Evolutionary conservation across 2,329 filamentous ascomycete species (phyloP).

Genomic region (Colletotrichum siamense): DNA sequence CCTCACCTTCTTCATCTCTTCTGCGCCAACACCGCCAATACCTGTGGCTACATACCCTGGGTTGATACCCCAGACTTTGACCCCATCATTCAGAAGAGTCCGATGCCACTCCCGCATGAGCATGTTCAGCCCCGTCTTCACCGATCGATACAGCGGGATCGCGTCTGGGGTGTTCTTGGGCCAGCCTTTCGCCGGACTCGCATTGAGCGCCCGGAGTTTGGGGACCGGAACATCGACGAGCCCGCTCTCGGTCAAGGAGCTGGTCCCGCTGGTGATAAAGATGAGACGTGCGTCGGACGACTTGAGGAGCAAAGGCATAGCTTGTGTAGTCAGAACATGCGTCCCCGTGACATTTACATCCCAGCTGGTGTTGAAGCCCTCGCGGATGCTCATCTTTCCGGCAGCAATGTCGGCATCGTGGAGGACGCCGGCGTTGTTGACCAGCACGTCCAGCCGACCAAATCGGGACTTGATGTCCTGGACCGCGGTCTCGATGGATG

Average conservation of each 20-base stretch:
- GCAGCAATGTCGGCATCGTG: neutral
- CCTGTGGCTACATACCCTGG: neutral
- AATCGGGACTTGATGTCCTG: conserved; percentile 44
- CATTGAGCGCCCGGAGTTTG: neutral
- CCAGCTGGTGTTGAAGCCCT: neutral
- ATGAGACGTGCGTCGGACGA: neutral
- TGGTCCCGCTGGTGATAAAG: neutral
- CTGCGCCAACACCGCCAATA: neutral
- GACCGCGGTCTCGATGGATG: conserved; percentile 45
- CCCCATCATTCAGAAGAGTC: neutral
- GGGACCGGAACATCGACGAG: neutral
- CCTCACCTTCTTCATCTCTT: neutral
- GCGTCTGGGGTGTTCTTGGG: neutral
- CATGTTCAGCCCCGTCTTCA: neutral
- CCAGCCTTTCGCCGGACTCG: neutral
- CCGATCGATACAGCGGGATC: neutral
- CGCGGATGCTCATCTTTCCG: neutral
- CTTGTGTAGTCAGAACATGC: neutral
- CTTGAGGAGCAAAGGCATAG: neutral
- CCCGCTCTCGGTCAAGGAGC: neutral
- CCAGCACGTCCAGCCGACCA: conserved; percentile 54
- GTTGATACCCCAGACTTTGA: neutral
- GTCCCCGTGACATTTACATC: neutral
- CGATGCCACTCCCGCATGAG: neutral
- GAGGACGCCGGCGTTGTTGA: conserved; percentile 61